These are phyloP conservation scores for Trifolium subterraneum DNA, from an alignment of 306 rosid species.

Conservation along the genomic window DNA sequence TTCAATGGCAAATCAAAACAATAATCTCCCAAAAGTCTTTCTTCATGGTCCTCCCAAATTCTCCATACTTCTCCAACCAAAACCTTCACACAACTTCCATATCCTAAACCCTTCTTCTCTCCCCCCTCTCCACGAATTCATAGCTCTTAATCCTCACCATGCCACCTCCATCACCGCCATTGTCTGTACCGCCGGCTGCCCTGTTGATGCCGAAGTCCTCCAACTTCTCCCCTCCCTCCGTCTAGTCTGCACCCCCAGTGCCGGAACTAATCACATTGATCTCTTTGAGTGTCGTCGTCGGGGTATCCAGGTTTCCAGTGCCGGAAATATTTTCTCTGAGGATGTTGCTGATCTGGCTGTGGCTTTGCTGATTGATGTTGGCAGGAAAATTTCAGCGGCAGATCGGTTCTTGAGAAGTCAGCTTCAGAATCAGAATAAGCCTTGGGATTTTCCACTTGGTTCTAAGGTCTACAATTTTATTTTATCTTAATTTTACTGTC, in stretches of 20 bases:
- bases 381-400: constrained; percentile 45
- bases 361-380: constrained; percentile 56
- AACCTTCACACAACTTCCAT: constrained; percentile 6
- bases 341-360: constrained; percentile 64
- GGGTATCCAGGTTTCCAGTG: constrained; percentile 39
- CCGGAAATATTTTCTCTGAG: constrained; percentile 44
- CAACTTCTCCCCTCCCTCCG: constrained; percentile 45
- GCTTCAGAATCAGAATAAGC: not conserved
- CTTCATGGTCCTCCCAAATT: not conserved
- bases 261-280: constrained; percentile 54
- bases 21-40: constrained; percentile 14
- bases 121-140: not conserved
- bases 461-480: constrained; percentile 36
- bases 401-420: constrained; percentile 45
- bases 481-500: too few relatives aligned
- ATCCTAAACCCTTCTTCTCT: not conserved
- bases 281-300: constrained; percentile 44
- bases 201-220: constrained; percentile 32
- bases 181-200: not conserved
- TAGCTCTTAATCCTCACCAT: constrained; percentile 2
- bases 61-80: not conserved
- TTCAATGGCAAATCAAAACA: not conserved
- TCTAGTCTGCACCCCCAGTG: constrained; percentile 41
- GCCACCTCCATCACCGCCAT: constrained; percentile 40
- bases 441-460: constrained; percentile 46